Percentiles rank a stretch among this genome's conserved stretches.
phyloP scores from a whole-genome alignment of 2,329 filamentous ascomycete species.

The Sphaerulina populicola region DNA sequence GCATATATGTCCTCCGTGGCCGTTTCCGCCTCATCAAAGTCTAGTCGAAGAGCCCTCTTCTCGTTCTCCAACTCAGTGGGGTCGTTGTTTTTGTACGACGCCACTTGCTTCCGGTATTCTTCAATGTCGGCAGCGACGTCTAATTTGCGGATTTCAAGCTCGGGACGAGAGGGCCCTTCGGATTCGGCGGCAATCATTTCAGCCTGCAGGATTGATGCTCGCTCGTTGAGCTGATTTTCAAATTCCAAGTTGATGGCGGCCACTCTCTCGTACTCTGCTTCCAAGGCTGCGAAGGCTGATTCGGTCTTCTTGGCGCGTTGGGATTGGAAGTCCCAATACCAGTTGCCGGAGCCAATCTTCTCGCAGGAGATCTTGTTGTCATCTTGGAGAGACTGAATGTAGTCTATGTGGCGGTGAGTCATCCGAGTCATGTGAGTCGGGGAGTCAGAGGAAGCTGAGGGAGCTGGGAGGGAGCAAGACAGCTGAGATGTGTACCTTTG shows the following conservation, averaged over 20 bases:
- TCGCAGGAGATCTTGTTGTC: slow-evolving; percentile 56
- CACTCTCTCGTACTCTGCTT: slow-evolving; percentile 35
- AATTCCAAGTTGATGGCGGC: slow-evolving; percentile 33
- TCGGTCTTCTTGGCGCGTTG: slow-evolving; percentile 48
- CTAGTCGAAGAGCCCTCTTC: slow-evolving; percentile 27
- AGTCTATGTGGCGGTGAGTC: slow-evolving; percentile 39
- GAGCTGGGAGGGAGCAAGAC: not conserved
- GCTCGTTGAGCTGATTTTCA: slow-evolving; percentile 15
- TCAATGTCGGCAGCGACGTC: slow-evolving; percentile 34
- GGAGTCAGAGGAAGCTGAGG: not conserved
- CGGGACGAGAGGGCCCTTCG: slow-evolving; percentile 31
- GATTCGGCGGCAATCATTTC: slow-evolving; percentile 34
- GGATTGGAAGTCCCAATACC: slow-evolving; percentile 61
- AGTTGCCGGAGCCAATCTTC: slow-evolving; percentile 63
- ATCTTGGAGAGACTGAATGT: slow-evolving; percentile 53
- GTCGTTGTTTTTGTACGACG: slow-evolving; percentile 41
- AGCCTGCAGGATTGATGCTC: not conserved
- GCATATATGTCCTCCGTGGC: slow-evolving; percentile 40
- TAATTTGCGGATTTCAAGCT: slow-evolving; percentile 33
- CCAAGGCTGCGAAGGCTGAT: slow-evolving; percentile 32
- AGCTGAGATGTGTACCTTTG: slow-evolving; percentile 21
- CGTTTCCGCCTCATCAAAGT: slow-evolving; percentile 31
- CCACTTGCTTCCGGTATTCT: slow-evolving; percentile 36
- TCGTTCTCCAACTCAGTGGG: slow-evolving; percentile 40
- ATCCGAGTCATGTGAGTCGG: not conserved